These are phyloP conservation scores for Collybiopsis confluens DNA, from an alignment of 768 basidiomycete genomes.

Conservation along the genomic window DNA sequence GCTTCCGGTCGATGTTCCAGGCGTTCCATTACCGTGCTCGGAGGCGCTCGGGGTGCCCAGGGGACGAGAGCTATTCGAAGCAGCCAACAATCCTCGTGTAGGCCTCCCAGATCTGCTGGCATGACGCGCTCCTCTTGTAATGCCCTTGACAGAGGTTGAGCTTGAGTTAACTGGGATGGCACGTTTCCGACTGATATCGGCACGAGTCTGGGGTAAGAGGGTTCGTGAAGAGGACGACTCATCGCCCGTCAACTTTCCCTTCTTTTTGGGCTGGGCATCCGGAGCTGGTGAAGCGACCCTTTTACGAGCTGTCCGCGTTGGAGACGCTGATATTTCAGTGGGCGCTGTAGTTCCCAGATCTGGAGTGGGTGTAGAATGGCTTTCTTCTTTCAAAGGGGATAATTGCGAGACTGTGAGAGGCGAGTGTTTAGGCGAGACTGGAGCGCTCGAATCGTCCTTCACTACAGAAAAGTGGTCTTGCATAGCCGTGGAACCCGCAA, in stretches of 20 bases:
- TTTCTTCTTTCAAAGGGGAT: slow-evolving; percentile 35
- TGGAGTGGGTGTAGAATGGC: not conserved
- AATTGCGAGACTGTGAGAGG: slow-evolving; percentile 47
- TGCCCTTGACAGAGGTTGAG: not conserved
- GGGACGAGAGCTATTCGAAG: not conserved
- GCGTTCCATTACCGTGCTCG: not conserved
- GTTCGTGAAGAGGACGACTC: not conserved
- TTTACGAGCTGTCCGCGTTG: slow-evolving; percentile 43
- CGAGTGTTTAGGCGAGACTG: not conserved
- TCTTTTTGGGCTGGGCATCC: slow-evolving; percentile 23
- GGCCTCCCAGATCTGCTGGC: not conserved
- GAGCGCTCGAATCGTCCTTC: slow-evolving; percentile 10
- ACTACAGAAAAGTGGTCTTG: slow-evolving; percentile 22
- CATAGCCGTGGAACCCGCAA: not conserved
- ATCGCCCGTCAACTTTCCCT: slow-evolving; percentile 21
- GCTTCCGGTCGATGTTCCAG: not conserved
- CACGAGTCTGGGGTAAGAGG: slow-evolving; percentile 7
- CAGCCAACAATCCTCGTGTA: not conserved
- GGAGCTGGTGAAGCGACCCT: slow-evolving; percentile 32
- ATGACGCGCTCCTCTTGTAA: not conserved
- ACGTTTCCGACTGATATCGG: not conserved
- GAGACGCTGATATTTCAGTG: slow-evolving; percentile 24
- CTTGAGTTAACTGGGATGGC: not conserved
- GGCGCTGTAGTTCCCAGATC: not conserved
- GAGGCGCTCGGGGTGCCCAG: not conserved